phyloP scores from a whole-genome alignment of 225 moss, liverwort and hornwort species.

The Physcomitrellopsis africana region DNA sequence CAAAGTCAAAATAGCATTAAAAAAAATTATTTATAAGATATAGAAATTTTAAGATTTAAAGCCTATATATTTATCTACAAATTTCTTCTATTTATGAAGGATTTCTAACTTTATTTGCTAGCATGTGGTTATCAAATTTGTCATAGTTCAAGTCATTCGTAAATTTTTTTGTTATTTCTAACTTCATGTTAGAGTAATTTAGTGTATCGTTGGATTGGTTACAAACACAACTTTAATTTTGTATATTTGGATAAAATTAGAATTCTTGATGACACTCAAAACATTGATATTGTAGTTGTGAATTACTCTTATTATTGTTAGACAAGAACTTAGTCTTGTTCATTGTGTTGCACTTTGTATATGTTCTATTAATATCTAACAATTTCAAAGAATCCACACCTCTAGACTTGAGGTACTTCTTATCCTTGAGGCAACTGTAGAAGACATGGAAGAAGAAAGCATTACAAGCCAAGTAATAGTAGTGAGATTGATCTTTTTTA shows the following conservation, averaged over 20 bases:
- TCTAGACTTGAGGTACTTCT: not conserved
- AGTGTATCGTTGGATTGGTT: too few species aligned
- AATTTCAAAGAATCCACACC: not conserved
- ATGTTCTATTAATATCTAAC: not conserved
- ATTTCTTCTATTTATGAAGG: too few species aligned
- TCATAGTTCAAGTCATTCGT: too few species aligned
- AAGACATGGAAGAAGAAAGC: not conserved
- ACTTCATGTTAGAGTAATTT: too few species aligned
- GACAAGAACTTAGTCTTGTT: not conserved
- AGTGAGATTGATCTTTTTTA: not conserved
- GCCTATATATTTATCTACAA: too few species aligned
- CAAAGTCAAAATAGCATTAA: too few species aligned
- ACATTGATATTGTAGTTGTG: not conserved
- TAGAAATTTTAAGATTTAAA: too few species aligned
- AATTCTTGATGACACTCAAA: not conserved
- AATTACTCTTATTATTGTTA: not conserved
- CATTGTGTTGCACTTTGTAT: not conserved
- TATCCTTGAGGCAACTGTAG: not conserved
- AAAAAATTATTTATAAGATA: too few species aligned
- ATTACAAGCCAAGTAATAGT: not conserved
- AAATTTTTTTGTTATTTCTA: too few species aligned
- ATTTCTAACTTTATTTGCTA: too few species aligned
- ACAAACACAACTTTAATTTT: too few species aligned
- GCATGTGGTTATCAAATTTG: too few species aligned
- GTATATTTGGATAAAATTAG: slow-evolving; percentile 7